Conservation (phyloP, 495 filamentous ascomycete species). For the Letharia columbiana region DNA sequence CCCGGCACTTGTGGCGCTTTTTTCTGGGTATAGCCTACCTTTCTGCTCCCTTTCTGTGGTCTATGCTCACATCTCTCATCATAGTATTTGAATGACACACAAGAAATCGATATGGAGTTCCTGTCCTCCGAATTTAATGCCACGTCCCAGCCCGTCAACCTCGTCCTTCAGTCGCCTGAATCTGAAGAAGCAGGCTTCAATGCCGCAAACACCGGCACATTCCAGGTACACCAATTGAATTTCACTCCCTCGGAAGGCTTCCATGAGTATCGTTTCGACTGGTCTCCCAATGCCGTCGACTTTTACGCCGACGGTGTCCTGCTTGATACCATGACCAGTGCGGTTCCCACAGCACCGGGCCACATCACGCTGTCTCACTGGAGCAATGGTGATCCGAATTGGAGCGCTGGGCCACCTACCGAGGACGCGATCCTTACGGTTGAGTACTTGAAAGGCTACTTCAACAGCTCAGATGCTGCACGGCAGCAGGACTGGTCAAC, state of each 20-base stretch:
- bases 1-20: constrained; percentile 66
- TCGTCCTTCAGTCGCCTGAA: constrained; percentile 58
- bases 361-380: constrained; percentile 65
- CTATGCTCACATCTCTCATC: constrained; percentile 5
- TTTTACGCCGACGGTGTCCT: constrained; percentile 56
- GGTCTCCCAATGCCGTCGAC: constrained; percentile 46
- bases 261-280: constrained; percentile 76
- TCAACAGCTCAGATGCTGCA: constrained; percentile 52
- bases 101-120: constrained; percentile 75
- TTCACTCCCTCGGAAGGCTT: constrained; percentile 53
- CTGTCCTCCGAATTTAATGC: constrained; percentile 51
- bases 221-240: constrained; percentile 44
- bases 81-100: constrained; percentile 66
- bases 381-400: constrained; percentile 62
- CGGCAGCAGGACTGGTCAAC: constrained; percentile 37
- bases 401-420: constrained; percentile 60
- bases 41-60: neutral
- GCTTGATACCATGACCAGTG: constrained; percentile 45
- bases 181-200: constrained; percentile 48
- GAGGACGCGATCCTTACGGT: constrained; percentile 52
- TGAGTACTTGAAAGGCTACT: constrained; percentile 65
- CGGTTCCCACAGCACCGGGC: constrained; percentile 49
- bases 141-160: constrained; percentile 50
- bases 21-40: constrained; percentile 52
- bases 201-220: constrained; percentile 46